Evolutionary conservation across 805 yeast genomes (phyloP).

Genomic region (Myxozyma mucilagina): DNA sequence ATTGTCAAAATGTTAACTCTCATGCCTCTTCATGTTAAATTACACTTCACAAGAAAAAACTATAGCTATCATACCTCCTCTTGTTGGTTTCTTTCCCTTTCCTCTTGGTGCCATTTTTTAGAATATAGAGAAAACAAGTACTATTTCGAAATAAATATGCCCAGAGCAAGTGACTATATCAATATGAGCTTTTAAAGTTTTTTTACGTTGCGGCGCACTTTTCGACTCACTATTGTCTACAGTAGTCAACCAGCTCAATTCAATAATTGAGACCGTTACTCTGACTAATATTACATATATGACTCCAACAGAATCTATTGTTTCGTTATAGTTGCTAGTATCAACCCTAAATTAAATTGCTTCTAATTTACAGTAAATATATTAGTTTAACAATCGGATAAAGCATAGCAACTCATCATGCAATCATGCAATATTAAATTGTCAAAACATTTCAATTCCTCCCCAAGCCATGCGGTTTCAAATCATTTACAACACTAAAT

Average conservation of each 20-base stretch:
- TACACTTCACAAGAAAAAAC: background rate
- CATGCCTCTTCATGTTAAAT: background rate
- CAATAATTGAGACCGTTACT: too few relatives aligned
- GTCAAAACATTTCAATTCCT: too few relatives aligned
- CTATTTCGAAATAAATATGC: background rate
- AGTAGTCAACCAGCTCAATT: too few relatives aligned
- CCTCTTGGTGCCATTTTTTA: slow-evolving; percentile 29
- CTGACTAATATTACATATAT: too few relatives aligned
- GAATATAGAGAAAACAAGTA: background rate
- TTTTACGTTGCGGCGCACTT: too few relatives aligned
- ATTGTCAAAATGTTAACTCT: background rate
- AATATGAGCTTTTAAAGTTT: too few relatives aligned
- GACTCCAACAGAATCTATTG: too few relatives aligned
- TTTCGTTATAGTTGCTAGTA: too few relatives aligned
- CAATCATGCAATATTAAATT: background rate
- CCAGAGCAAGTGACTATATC: too few relatives aligned
- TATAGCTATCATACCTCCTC: slow-evolving; percentile 19
- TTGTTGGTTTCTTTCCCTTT: slow-evolving; percentile 24
- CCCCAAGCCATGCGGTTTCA: background rate
- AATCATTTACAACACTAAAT: background rate
- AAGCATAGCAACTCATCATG: background rate
- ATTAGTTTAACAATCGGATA: background rate
- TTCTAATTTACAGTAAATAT: background rate
- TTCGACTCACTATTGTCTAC: too few relatives aligned
- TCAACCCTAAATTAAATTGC: background rate